Conservation (phyloP, 768 basidiomycete species). For the Boletus fagicola region DNA sequence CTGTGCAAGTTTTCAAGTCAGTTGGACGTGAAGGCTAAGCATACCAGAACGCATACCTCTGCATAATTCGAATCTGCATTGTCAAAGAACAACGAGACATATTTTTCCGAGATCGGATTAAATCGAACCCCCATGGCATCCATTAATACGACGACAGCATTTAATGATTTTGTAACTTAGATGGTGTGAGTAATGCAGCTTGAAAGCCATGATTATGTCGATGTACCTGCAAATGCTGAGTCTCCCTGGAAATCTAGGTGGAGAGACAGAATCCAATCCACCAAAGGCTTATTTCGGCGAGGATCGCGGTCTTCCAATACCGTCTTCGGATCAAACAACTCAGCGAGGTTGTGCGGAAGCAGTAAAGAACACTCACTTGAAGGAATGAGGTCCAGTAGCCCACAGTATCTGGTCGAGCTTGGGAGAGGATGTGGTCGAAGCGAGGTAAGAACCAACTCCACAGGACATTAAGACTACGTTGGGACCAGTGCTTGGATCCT, state of each 20-base stretch:
- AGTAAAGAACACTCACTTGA: constrained; percentile 24
- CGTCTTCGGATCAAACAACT: constrained; percentile 34
- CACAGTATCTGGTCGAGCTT: constrained; percentile 85
- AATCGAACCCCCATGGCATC: constrained; percentile 67
- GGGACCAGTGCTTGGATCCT: constrained; percentile 87
- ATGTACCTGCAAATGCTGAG: constrained; percentile 83
- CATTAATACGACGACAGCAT: constrained; percentile 63
- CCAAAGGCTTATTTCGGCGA: constrained; percentile 65
- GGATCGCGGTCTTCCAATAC: constrained; percentile 73
- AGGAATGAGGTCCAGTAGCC: constrained; percentile 71
- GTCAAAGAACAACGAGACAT: constrained; percentile 66
- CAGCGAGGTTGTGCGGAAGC: background rate
- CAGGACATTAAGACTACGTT: constrained; percentile 46
- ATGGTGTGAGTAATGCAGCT: constrained; percentile 9
- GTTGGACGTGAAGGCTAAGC: background rate
- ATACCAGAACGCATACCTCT: constrained; percentile 50
- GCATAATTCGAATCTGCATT: constrained; percentile 82
- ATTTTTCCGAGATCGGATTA: constrained; percentile 62
- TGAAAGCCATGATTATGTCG: background rate
- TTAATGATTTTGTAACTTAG: constrained; percentile 74
- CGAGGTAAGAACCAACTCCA: constrained; percentile 72
- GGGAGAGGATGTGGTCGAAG: constrained; percentile 60
- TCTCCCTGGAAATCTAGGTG: constrained; percentile 81
- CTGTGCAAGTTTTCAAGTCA: constrained; percentile 35
- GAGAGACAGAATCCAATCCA: constrained; percentile 74